These are phyloP conservation scores for Alternaria novae-zelandiae DNA, from an alignment of 2,329 filamentous ascomycete species.

Conservation along the genomic window DNA sequence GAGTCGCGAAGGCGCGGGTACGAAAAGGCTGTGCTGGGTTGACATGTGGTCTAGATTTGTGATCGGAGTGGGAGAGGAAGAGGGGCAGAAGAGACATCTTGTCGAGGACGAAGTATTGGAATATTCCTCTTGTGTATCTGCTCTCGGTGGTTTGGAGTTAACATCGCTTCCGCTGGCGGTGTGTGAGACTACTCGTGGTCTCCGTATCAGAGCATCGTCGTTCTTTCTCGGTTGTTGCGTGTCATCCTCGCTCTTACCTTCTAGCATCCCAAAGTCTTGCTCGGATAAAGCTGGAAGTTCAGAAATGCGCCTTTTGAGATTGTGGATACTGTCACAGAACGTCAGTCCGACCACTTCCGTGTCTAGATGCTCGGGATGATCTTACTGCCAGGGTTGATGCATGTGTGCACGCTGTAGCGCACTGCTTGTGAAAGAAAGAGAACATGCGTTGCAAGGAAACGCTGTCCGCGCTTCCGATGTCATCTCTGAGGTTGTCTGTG, in stretches of 20 bases:
- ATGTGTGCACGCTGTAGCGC: conserved; percentile 2
- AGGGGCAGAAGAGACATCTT: conserved; percentile 7
- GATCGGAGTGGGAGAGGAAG: background rate
- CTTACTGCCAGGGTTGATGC: conserved; percentile 5
- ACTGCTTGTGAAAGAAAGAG: background rate
- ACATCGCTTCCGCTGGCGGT: too few relatives aligned
- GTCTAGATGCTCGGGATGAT: background rate
- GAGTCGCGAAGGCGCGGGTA: background rate
- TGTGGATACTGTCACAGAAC: background rate
- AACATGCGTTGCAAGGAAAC: conserved; percentile 5
- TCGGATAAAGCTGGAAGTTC: background rate
- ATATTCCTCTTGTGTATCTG: background rate
- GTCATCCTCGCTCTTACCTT: background rate
- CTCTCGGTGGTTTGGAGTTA: accelerated
- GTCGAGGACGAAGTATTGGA: background rate
- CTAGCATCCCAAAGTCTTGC: background rate
- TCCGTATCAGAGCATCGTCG: background rate
- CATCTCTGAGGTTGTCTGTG: background rate
- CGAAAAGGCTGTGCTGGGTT: background rate
- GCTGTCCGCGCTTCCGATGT: background rate
- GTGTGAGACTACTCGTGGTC: background rate
- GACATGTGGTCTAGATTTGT: conserved; percentile 7
- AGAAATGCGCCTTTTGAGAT: background rate
- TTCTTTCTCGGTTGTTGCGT: background rate
- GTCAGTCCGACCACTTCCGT: background rate